phyloP scores from a whole-genome alignment of 2,329 filamentous ascomycete species.

The Coleophoma cylindrospora region DNA sequence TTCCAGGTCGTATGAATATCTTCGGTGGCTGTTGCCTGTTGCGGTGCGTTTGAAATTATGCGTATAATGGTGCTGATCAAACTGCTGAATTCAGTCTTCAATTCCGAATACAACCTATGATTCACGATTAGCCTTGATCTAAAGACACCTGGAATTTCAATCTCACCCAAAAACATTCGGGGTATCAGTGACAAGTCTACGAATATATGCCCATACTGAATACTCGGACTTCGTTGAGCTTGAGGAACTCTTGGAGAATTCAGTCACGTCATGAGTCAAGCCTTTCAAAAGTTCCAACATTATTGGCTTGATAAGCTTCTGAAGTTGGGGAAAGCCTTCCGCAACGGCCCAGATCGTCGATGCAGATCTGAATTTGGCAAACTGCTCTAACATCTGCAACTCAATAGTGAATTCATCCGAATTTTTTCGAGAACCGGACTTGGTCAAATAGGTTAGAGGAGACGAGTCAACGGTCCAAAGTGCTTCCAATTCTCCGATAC shows the following conservation, averaged over 20 bases:
- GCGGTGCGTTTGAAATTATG: too few relatives aligned
- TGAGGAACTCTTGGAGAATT: slow-evolving; percentile 1
- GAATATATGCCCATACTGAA: too few relatives aligned
- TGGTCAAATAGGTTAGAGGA: slow-evolving; percentile 13
- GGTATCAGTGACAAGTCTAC: too few relatives aligned
- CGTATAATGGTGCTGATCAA: too few relatives aligned
- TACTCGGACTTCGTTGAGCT: too few relatives aligned
- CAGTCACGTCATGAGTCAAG: slow-evolving; percentile 7
- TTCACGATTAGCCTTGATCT: too few relatives aligned
- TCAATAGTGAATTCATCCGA: not conserved
- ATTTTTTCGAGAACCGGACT: not conserved
- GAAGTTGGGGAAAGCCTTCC: slow-evolving; percentile 3
- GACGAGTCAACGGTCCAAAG: slow-evolving; percentile 13
- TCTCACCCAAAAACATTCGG: too few relatives aligned
- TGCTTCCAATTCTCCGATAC: slow-evolving; percentile 12
- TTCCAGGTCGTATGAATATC: too few relatives aligned
- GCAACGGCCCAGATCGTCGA: slow-evolving; percentile 20
- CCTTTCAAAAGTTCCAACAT: slow-evolving; percentile 11
- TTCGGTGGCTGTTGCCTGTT: too few relatives aligned
- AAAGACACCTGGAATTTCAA: too few relatives aligned
- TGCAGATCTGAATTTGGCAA: slow-evolving; percentile 11
- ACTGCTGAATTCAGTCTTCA: too few relatives aligned
- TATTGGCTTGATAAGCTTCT: slow-evolving; percentile 5
- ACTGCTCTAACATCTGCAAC: not conserved
- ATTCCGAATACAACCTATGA: too few relatives aligned